Evolutionary conservation across 2,329 filamentous ascomycete genomes (phyloP).

Genomic region (Pseudogymnoascus sp.): DNA sequence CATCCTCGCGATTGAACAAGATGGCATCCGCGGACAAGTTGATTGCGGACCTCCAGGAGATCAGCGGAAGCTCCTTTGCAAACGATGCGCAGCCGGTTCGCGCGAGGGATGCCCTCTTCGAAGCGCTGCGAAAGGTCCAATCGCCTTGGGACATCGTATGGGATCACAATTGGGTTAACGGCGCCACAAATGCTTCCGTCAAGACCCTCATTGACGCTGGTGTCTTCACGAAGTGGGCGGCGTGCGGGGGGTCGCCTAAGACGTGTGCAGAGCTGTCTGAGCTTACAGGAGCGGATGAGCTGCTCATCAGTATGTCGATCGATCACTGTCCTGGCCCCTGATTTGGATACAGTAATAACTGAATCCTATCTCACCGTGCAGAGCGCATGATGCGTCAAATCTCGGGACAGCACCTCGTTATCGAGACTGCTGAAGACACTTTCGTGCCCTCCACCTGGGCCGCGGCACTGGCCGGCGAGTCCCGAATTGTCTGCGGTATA

Average conservation of each 20-base stretch:
- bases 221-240: constrained; percentile 33
- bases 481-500: constrained; percentile 28
- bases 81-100: constrained; percentile 31
- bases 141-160: constrained; percentile 36
- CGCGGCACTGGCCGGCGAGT: constrained; percentile 26
- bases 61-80: constrained; percentile 27
- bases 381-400: constrained; percentile 32
- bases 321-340: not conserved
- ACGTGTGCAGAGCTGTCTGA: constrained; percentile 30
- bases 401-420: constrained; percentile 31
- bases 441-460: constrained; percentile 32
- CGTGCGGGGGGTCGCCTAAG: constrained; percentile 25
- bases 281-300: constrained; percentile 29
- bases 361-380: not conserved
- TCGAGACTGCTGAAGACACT: constrained; percentile 30
- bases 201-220: constrained; percentile 35
- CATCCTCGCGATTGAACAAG: not conserved
- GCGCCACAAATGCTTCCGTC: constrained; percentile 29
- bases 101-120: constrained; percentile 29
- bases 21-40: constrained; percentile 10
- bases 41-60: constrained; percentile 19
- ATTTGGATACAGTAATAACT: constrained; percentile 18
- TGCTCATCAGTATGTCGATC: constrained; percentile 28
- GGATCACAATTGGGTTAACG: constrained; percentile 33
- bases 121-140: constrained; percentile 29